Conservation (phyloP, 164 flowering plant genomes). For the Nymphaea thermarum region DNA sequence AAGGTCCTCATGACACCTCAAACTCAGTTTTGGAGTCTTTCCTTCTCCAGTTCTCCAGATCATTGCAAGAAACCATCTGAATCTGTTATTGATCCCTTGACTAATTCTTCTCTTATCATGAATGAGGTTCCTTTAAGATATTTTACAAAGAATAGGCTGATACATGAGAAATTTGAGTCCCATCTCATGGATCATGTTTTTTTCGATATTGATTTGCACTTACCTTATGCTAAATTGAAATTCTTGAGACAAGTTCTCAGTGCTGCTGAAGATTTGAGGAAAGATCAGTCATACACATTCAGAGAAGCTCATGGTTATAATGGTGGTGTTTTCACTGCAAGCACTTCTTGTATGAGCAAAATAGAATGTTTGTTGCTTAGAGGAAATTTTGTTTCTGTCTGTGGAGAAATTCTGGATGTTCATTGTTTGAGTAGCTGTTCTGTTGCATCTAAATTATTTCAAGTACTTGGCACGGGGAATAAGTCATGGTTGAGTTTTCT, state of each 20-base stretch:
- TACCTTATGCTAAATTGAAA: slow-evolving; percentile 22
- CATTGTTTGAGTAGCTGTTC: slow-evolving; percentile 17
- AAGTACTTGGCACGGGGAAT: slow-evolving; percentile 11
- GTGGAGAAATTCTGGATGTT: slow-evolving; percentile 48
- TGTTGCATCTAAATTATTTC: slow-evolving; percentile 3
- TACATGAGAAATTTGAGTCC: slow-evolving; percentile 6
- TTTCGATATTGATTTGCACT: slow-evolving; percentile 37
- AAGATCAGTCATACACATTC: slow-evolving; percentile 8
- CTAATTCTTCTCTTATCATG: not conserved
- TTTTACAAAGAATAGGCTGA: slow-evolving; percentile 14
- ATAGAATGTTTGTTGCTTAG: slow-evolving; percentile 27
- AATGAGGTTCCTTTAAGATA: slow-evolving; percentile 9
- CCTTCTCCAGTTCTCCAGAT: slow-evolving; percentile 19
- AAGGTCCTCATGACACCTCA: slow-evolving; percentile 26
- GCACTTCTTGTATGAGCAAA: not conserved
- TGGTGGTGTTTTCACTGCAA: not conserved
- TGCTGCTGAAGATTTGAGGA: slow-evolving; percentile 8
- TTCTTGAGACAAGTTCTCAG: slow-evolving; percentile 15
- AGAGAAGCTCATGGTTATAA: slow-evolving; percentile 9
- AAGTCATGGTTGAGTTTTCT: slow-evolving; percentile 12
- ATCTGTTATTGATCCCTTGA: not conserved
- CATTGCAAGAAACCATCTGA: not conserved
- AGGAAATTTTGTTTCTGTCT: slow-evolving; percentile 51
- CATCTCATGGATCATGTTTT: slow-evolving; percentile 7
- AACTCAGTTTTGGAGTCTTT: slow-evolving; percentile 39